A percentile compares a stretch with the other conserved stretches of the same genome.
phyloP scores from a whole-genome alignment of 352 stramenopile genomes.

The Achlya hypogyna region DNA sequence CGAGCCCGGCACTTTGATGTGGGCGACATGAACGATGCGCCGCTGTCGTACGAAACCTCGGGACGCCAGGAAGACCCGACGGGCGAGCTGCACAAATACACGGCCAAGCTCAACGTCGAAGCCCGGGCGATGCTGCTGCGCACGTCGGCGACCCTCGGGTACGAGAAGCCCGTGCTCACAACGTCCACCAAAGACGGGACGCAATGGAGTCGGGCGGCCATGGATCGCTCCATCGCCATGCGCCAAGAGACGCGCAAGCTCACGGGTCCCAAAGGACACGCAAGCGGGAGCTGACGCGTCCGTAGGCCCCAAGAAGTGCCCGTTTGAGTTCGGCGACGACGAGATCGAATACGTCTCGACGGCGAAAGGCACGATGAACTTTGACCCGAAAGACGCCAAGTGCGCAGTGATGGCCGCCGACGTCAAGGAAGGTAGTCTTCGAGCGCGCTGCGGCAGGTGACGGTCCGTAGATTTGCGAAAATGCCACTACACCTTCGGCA shows the following conservation, averaged over 20 bases:
- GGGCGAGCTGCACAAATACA: constrained; percentile 57
- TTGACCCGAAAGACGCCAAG: constrained; percentile 65
- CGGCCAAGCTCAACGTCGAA: constrained; percentile 35
- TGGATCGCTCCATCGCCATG: constrained; percentile 44
- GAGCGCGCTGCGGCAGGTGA: neutral
- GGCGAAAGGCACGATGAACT: constrained; percentile 54
- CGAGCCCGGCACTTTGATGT: constrained; percentile 15
- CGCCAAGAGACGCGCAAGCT: constrained; percentile 58
- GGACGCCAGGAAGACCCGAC: constrained; percentile 50
- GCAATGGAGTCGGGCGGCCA: constrained; percentile 48
- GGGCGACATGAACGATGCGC: constrained; percentile 11
- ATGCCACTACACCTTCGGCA: constrained; percentile 61
- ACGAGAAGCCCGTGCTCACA: constrained; percentile 38
- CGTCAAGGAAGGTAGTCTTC: constrained; percentile 55
- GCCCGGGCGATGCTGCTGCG: constrained; percentile 47
- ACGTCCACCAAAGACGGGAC: constrained; percentile 64
- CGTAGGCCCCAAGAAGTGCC: constrained; percentile 17
- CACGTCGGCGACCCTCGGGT: constrained; percentile 49
- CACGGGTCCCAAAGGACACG: constrained; percentile 35
- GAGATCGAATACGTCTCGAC: constrained; percentile 72
- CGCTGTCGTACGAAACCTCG: constrained; percentile 7
- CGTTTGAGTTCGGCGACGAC: constrained; percentile 37
- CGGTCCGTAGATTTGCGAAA: constrained; percentile 48
- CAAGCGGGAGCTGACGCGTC: neutral
- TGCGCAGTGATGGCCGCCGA: constrained; percentile 61